Base-by-base conservation (phyloP, 257 asterid species). In the Solanum verrucosum region DNA sequence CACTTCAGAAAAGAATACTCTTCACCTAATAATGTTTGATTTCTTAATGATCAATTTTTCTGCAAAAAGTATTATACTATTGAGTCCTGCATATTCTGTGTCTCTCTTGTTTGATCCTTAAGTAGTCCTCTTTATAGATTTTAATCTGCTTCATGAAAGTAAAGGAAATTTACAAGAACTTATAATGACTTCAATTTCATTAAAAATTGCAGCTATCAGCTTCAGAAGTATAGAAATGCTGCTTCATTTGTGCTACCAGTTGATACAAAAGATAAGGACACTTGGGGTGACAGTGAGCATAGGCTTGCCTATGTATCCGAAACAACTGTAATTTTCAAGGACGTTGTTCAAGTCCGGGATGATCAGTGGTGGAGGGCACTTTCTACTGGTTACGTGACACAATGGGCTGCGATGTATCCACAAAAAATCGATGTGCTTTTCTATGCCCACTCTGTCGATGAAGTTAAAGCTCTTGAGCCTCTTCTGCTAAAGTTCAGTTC, bases 281-380 rank as follows among this genome's bases (percentile, higher is more conserved):
- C 99, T 10, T 97, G 99, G 99, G 99, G 99, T 0, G 99, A 97
- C 27, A 95, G 99, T 56, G 98, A 97, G 78, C 99, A 97, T 81
- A 87, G 99, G 85, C 91, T 97, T 1, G 99, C 99, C 33, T 96
- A 97, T 78, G 96, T 97, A 4, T 93, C 99, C 2, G 99, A 97
- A 88, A 97, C 99, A 34, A 97, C 99, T 3, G 99, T 95, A 16
- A 96, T 97, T 37, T 97, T 96, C 96, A 97, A 96, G 88, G 98
- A 92, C 81, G 87, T 94, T 4, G 98, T 97, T 65, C 98, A 96
- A 90, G 98, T 94, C 33, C 88, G 99, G 31, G 99, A 97, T 85
- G 96, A 96, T 44, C 99, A 96, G 74, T 97, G 99, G 99, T 97
- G 99, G 99, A 96, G 91, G 81, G 99, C 99, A 18, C 95, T 97